Percentiles rank a stretch among this genome's conserved stretches.
Conservation (phyloP, 2,329 filamentous ascomycete genomes). For the Fusarium sp. region DNA sequence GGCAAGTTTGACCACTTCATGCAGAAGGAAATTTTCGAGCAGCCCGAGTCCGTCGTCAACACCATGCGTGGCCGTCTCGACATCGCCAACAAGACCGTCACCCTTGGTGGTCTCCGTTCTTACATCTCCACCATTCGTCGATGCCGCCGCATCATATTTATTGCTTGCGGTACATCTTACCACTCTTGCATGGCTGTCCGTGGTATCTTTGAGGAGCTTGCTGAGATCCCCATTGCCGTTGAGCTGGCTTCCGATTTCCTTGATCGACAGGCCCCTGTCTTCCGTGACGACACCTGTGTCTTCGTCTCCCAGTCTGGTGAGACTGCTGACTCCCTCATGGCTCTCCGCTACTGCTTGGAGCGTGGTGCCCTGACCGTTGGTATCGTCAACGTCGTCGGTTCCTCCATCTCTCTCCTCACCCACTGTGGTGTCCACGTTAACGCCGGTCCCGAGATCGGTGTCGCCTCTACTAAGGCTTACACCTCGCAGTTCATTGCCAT, state of each 20-base stretch:
- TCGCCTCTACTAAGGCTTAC: slow-evolving; percentile 99
- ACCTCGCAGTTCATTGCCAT: slow-evolving; percentile 99
- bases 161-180: slow-evolving; percentile 97
- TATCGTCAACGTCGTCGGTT: slow-evolving; percentile 98
- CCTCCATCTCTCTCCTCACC: slow-evolving; percentile 97
- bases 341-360: slow-evolving; percentile 97
- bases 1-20: slow-evolving; percentile 99
- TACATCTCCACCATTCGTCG: slow-evolving; percentile 97
- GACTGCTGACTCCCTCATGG: slow-evolving; percentile 97
- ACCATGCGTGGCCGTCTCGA: slow-evolving; percentile 99
- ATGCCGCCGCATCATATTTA: slow-evolving; percentile 98
- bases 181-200: slow-evolving; percentile 99
- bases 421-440: slow-evolving; percentile 99
- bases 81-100: slow-evolving; percentile 92
- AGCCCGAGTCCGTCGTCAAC: slow-evolving; percentile 99
- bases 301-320: slow-evolving; percentile 99
- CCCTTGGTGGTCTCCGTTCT: slow-evolving; percentile 92
- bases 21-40: slow-evolving; percentile 99
- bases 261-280: slow-evolving; percentile 94
- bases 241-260: slow-evolving; percentile 98
- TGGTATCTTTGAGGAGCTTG: slow-evolving; percentile 96
- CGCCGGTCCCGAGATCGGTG: slow-evolving; percentile 97
- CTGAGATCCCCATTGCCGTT: slow-evolving; percentile 96
- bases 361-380: slow-evolving; percentile 96
- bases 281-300: slow-evolving; percentile 98